phyloP scores from a whole-genome alignment of 2,329 filamentous ascomycete species.

The Lecanicillium sp. region DNA sequence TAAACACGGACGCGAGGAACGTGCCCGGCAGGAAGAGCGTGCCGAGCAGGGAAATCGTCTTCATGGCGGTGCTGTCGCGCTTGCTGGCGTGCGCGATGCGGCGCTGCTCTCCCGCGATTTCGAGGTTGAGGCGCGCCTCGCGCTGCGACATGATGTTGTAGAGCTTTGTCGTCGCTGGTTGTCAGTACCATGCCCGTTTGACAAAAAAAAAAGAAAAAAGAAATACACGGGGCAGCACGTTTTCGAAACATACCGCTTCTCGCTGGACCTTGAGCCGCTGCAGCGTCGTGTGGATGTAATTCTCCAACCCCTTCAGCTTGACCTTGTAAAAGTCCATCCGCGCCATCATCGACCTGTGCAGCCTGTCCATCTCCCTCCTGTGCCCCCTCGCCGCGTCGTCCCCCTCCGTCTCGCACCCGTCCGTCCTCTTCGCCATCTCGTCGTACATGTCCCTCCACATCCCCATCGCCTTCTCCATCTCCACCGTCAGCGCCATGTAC shows the following conservation, averaged over 20 bases:
- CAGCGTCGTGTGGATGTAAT: conserved; percentile 57
- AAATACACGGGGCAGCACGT: no score
- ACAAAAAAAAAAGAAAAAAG: no score
- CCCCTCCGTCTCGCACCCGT: conserved; percentile 16
- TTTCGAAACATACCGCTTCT: conserved; percentile 44
- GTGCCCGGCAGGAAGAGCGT: conserved; percentile 59
- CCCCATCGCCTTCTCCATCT: conserved; percentile 43
- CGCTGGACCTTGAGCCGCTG: conserved; percentile 56
- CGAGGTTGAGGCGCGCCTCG: conserved; percentile 57
- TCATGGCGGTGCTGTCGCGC: conserved; percentile 58
- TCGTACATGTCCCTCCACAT: conserved; percentile 31
- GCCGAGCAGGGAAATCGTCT: conserved; percentile 57
- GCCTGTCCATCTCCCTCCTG: conserved; percentile 31
- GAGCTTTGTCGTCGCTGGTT: conserved; percentile 33
- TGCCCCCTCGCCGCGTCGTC: conserved; percentile 22
- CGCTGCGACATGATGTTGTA: conserved; percentile 63
- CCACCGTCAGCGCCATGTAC: conserved; percentile 47
- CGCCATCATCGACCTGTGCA: conserved; percentile 47
- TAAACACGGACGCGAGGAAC: conserved; percentile 57
- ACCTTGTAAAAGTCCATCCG: conserved; percentile 54
- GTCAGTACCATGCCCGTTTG: no score
- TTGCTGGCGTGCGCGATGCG: conserved; percentile 55
- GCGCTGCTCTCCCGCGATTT: conserved; percentile 56
- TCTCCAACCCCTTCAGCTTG: conserved; percentile 56
- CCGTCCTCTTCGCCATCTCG: conserved; percentile 16